Conservation (phyloP, 2,329 filamentous ascomycete species). For the Chrysoporthe puriensis region DNA sequence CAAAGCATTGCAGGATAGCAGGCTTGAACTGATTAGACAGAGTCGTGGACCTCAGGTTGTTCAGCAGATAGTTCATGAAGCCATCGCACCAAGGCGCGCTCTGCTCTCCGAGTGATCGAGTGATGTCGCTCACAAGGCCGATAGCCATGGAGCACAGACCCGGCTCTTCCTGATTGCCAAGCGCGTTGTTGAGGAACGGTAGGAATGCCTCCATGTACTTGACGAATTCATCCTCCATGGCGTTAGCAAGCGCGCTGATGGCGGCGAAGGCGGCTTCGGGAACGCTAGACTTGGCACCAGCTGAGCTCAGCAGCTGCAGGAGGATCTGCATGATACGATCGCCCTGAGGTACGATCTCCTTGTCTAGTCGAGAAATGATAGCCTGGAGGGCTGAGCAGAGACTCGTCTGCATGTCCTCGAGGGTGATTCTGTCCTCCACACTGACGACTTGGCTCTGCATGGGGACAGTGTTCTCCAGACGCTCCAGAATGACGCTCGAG, state of each 20-base stretch:
- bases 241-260: slow-evolving; percentile 87
- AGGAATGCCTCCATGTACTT: slow-evolving; percentile 98
- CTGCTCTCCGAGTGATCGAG: slow-evolving; percentile 84
- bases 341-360: slow-evolving; percentile 85
- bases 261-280: slow-evolving; percentile 93
- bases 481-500: slow-evolving; percentile 86
- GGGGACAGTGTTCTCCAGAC: slow-evolving; percentile 85
- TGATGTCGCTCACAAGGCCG: slow-evolving; percentile 94
- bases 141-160: slow-evolving; percentile 96
- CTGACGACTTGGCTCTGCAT: slow-evolving; percentile 94
- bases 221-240: slow-evolving; percentile 88
- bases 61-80: slow-evolving; percentile 97
- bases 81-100: slow-evolving; percentile 94
- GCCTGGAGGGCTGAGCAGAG: slow-evolving; percentile 88
- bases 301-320: slow-evolving; percentile 76
- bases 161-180: slow-evolving; percentile 94
- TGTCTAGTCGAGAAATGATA: slow-evolving; percentile 88
- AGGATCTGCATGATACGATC: slow-evolving; percentile 93
- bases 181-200: slow-evolving; percentile 89
- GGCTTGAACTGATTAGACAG: slow-evolving; percentile 97
- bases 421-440: slow-evolving; percentile 91
- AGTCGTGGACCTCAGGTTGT: slow-evolving; percentile 83
- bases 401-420: slow-evolving; percentile 98
- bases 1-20: slow-evolving; percentile 95
- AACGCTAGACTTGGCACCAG: slow-evolving; percentile 86